A percentile compares a stretch with the other conserved stretches of the same genome.
Evolutionary conservation across 2,329 filamentous ascomycete genomes (phyloP).

Genomic region (Bipolaris oryzae): DNA sequence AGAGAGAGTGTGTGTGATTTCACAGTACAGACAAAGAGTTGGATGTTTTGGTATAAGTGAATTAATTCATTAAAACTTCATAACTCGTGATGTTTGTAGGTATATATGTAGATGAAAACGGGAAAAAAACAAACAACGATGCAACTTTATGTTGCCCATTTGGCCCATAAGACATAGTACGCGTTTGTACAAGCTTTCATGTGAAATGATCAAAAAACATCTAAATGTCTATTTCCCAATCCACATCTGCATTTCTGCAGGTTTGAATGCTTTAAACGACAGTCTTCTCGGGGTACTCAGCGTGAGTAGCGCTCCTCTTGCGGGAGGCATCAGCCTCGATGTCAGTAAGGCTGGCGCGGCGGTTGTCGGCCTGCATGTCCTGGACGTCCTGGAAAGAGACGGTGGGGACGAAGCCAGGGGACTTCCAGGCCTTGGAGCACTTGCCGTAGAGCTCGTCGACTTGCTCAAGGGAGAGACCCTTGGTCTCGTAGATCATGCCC

Average conservation of each 20-base stretch:
- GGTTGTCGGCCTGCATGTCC: conserved; percentile 31
- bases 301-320: conserved; percentile 44
- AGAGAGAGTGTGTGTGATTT: too few species aligned
- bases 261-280: conserved; percentile 8
- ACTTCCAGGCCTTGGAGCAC: conserved; percentile 73
- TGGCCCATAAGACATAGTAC: background rate
- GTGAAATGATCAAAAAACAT: background rate
- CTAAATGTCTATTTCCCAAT: too few species aligned
- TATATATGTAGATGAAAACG: conserved; percentile 3
- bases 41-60: background rate
- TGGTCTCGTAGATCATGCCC: conserved; percentile 77
- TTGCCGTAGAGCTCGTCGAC: conserved; percentile 81
- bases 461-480: conserved; percentile 77
- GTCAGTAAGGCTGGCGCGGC: conserved; percentile 42
- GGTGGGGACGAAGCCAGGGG: conserved; percentile 66
- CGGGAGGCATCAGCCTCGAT: conserved; percentile 38
- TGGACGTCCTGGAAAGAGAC: conserved; percentile 48
- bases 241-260: too few species aligned
- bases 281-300: conserved; percentile 30
- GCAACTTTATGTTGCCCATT: background rate
- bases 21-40: background rate
- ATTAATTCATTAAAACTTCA: conserved; percentile 5
- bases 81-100: background rate
- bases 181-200: background rate
- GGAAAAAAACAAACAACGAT: background rate